phyloP scores from a whole-genome alignment of 2,329 filamentous ascomycete genomes.

The Pestalotiopsis sp. region DNA sequence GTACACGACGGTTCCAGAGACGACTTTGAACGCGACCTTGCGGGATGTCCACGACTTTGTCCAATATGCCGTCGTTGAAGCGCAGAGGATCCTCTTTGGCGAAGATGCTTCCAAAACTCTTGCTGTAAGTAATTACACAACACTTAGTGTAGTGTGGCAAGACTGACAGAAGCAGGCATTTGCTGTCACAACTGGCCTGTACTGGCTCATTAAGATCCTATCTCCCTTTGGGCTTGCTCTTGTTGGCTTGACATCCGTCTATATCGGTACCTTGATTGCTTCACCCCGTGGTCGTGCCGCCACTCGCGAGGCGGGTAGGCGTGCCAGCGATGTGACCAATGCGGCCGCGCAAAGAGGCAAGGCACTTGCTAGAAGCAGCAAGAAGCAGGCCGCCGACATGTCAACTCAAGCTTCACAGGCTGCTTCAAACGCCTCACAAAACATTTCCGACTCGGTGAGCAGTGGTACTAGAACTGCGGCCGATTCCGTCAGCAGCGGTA shows the following conservation, averaged over 20 bases:
- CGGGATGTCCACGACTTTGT: slow-evolving; percentile 8
- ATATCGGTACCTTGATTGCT: not conserved
- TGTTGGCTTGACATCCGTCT: slow-evolving; percentile 3
- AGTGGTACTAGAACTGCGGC: not conserved
- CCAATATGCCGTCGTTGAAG: slow-evolving; percentile 9
- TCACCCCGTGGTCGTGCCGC: slow-evolving; percentile 3
- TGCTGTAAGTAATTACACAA: not conserved
- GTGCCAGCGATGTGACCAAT: slow-evolving; percentile 1
- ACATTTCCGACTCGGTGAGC: not conserved
- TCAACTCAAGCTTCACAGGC: not conserved
- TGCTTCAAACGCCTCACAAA: not conserved
- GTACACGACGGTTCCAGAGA: slow-evolving; percentile 3
- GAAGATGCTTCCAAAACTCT: slow-evolving; percentile 3
- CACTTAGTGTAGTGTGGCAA: too few relatives aligned
- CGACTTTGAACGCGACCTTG: slow-evolving; percentile 8
- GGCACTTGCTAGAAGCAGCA: not conserved
- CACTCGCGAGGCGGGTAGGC: not conserved
- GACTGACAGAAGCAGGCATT: not conserved
- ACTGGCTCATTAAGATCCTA: slow-evolving; percentile 7
- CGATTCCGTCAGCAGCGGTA: not conserved
- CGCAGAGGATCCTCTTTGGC: slow-evolving; percentile 8
- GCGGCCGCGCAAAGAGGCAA: not conserved
- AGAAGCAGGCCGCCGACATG: not conserved
- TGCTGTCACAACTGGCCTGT: not conserved
- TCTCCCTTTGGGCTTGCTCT: slow-evolving; percentile 1